Evolutionary conservation across 1,284 basidiomycete species (phyloP).

Genomic region (Bondarzewia mesenterica): DNA sequence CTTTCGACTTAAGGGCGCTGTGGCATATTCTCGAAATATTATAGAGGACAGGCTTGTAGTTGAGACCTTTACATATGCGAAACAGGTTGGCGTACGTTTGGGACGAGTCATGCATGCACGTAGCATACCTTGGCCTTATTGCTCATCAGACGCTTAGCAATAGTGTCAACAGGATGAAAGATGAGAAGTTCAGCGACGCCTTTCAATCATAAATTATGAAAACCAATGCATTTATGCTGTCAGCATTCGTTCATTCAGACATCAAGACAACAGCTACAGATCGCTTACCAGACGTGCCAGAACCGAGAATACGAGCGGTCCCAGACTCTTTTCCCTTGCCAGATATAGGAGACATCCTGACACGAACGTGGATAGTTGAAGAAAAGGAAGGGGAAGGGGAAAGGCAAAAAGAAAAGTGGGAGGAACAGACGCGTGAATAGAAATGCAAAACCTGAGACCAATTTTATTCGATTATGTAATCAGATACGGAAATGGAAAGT

Average conservation of each 20-base stretch:
- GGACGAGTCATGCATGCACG: neutral
- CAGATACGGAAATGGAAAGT: too few relatives aligned
- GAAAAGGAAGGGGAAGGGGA: neutral
- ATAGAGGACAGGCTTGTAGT: conserved; percentile 58
- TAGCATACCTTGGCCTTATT: conserved; percentile 74
- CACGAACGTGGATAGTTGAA: neutral
- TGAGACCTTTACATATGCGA: conserved; percentile 42
- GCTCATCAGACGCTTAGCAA: conserved; percentile 96
- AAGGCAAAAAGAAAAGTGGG: neutral
- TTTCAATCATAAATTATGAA: conserved; percentile 20
- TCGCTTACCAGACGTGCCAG: conserved; percentile 78
- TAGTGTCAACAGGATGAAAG: conserved; percentile 91
- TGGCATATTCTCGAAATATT: conserved; percentile 84
- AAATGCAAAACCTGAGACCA: too few relatives aligned
- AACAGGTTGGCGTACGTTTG: neutral
- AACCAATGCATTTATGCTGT: neutral
- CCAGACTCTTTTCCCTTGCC: conserved; percentile 81
- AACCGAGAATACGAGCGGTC: conserved; percentile 86
- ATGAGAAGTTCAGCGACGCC: conserved; percentile 92
- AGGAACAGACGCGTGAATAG: too few relatives aligned
- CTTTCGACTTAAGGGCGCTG: conserved; percentile 62
- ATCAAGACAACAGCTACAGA: too few relatives aligned
- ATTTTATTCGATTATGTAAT: too few relatives aligned
- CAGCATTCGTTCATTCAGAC: too few relatives aligned
- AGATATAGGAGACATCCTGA: conserved; percentile 53